phyloP scores from a whole-genome alignment of 2,329 filamentous ascomycete species.

The Fusarium hostae region DNA sequence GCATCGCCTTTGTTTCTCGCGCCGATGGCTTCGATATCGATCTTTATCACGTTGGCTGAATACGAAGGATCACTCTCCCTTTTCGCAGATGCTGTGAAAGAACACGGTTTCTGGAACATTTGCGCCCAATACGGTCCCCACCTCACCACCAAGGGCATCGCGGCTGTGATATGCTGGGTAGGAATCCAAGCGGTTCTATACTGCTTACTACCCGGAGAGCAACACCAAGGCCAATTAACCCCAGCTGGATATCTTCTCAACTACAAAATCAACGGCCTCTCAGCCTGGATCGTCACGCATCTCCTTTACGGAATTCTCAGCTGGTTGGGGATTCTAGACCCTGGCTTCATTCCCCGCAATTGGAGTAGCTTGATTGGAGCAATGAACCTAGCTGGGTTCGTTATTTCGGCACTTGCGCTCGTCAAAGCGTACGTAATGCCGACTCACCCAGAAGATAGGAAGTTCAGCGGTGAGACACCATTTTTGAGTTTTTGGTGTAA shows the following conservation, averaged over 20 bases:
- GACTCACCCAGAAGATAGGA: constrained; percentile 54
- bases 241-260: constrained; percentile 56
- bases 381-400: constrained; percentile 51
- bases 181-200: constrained; percentile 31
- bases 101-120: constrained; percentile 33
- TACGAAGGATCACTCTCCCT: constrained; percentile 36
- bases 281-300: constrained; percentile 54
- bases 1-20: constrained; percentile 40
- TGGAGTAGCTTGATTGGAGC: constrained; percentile 54
- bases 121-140: constrained; percentile 30
- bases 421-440: constrained; percentile 54
- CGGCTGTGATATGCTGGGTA: constrained; percentile 22
- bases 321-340: constrained; percentile 48
- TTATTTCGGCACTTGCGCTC: constrained; percentile 46
- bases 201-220: constrained; percentile 19
- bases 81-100: constrained; percentile 8
- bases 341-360: constrained; percentile 54
- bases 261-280: constrained; percentile 57
- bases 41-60: constrained; percentile 39
- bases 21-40: constrained; percentile 34
- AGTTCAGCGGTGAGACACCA: constrained; percentile 52
- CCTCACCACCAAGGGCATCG: constrained; percentile 24
- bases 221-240: constrained; percentile 52
- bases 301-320: constrained; percentile 44
- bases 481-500: not conserved